A percentile compares a stretch with the other conserved stretches of the same genome.
These are phyloP conservation scores for Akanthomyces lecanii DNA, from an alignment of 2,329 filamentous ascomycete genomes.

Conservation along the genomic window DNA sequence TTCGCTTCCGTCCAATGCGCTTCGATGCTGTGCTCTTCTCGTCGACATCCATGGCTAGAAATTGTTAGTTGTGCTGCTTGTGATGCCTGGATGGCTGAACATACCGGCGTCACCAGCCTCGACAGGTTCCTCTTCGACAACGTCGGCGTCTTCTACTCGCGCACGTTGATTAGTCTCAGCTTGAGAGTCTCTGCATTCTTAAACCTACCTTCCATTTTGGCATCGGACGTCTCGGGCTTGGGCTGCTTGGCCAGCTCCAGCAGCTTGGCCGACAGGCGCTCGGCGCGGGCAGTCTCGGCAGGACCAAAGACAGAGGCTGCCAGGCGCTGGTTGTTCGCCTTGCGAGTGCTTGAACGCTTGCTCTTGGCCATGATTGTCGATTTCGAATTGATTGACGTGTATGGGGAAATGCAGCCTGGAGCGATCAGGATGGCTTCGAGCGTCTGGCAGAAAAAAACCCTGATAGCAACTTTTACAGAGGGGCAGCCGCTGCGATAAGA, in stretches of 20 bases:
- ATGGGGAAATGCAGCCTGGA: background rate
- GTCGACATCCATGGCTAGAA: slow-evolving; percentile 55
- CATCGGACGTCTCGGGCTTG: slow-evolving; percentile 56
- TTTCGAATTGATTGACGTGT: background rate
- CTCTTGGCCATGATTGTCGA: slow-evolving; percentile 75
- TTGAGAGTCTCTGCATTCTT: slow-evolving; percentile 12
- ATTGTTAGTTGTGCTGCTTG: background rate
- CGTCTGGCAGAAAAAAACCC: slow-evolving; percentile 5
- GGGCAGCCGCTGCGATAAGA: slow-evolving; percentile 14
- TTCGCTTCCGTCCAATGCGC: slow-evolving; percentile 44
- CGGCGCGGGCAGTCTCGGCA: slow-evolving; percentile 70
- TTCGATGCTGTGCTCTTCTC: slow-evolving; percentile 35
- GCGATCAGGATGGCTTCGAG: background rate
- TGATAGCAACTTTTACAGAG: slow-evolving; percentile 17
- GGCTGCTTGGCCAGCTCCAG: slow-evolving; percentile 74
- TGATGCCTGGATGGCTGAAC: slow-evolving; percentile 8
- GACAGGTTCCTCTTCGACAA: slow-evolving; percentile 27
- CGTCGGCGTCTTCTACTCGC: slow-evolving; percentile 26
- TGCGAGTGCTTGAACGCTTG: slow-evolving; percentile 70
- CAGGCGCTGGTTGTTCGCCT: slow-evolving; percentile 77
- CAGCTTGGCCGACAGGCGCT: slow-evolving; percentile 81
- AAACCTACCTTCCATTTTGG: slow-evolving; percentile 41
- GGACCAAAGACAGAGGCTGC: slow-evolving; percentile 82
- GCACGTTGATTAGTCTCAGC: background rate
- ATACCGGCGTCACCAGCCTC: slow-evolving; percentile 21